phyloP scores from a whole-genome alignment of 169 alveolate genomes.

The Plasmodium knowlesi region DNA sequence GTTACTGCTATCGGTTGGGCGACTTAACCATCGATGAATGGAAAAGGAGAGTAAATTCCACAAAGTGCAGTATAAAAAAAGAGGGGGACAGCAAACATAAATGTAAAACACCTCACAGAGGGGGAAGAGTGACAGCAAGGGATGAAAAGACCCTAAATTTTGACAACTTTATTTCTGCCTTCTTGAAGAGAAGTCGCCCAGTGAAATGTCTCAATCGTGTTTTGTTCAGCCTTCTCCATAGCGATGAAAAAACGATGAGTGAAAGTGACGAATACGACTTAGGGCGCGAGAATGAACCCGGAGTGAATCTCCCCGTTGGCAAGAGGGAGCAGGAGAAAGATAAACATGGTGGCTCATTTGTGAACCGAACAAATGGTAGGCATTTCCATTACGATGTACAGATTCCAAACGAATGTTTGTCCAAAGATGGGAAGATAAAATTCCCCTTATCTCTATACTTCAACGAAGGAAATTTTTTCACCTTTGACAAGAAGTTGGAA shows the following conservation, averaged over 20 bases:
- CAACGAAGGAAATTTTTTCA: conserved; percentile 58
- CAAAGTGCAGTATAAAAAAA: not conserved
- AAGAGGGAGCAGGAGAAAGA: not conserved
- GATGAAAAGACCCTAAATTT: not conserved
- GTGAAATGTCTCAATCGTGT: conserved; percentile 37
- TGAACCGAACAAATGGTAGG: not conserved
- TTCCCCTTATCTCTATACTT: conserved; percentile 43
- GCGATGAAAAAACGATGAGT: not conserved
- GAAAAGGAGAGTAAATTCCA: not conserved
- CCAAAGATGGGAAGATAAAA: conserved; percentile 2
- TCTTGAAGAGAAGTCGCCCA: conserved; percentile 43
- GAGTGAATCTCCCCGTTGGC: not conserved
- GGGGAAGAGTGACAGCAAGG: not conserved
- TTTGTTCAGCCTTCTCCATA: not conserved
- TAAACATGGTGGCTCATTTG: not conserved
- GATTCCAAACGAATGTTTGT: not conserved
- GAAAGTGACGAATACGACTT: not conserved
- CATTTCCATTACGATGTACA: not conserved
- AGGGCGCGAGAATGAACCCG: not conserved
- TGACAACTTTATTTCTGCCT: conserved; percentile 25
- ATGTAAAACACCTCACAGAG: not conserved
- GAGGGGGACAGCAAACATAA: not conserved
- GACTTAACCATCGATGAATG: conserved; percentile 24
- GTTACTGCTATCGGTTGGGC: conserved; percentile 10
- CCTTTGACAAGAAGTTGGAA: not conserved